Evolutionary conservation across 2,329 filamentous ascomycete species (phyloP).

Genomic region (Pseudogymnoascus sp.): DNA sequence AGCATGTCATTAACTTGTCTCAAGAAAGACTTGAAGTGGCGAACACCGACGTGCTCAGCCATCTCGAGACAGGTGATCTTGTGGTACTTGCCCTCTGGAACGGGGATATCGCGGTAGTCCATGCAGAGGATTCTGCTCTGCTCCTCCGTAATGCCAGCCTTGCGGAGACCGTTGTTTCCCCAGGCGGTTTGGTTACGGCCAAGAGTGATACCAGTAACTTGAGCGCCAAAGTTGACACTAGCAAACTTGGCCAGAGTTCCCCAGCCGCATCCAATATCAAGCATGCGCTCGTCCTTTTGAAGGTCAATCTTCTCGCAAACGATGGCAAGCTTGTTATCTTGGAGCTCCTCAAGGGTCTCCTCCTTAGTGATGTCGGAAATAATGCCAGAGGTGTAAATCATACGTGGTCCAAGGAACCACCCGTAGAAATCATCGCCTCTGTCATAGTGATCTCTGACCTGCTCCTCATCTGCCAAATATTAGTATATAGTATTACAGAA

Average conservation of each 20-base stretch:
- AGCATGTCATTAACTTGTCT: slow-evolving; percentile 91
- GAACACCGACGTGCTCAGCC: slow-evolving; percentile 96
- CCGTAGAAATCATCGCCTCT: slow-evolving; percentile 96
- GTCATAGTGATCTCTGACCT: slow-evolving; percentile 96
- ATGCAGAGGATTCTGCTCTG: slow-evolving; percentile 92
- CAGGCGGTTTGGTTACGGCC: slow-evolving; percentile 94
- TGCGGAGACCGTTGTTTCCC: slow-evolving; percentile 85
- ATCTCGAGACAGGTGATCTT: slow-evolving; percentile 98
- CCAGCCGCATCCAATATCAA: slow-evolving; percentile 98
- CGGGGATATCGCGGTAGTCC: slow-evolving; percentile 92
- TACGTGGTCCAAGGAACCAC: slow-evolving; percentile 96
- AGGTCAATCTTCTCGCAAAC: slow-evolving; percentile 94
- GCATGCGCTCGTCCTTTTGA: slow-evolving; percentile 70
- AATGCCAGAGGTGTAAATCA: slow-evolving; percentile 96
- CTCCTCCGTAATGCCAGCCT: slow-evolving; percentile 71
- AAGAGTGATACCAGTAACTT: slow-evolving; percentile 82
- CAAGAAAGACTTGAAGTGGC: slow-evolving; percentile 74
- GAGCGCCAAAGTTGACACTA: slow-evolving; percentile 80
- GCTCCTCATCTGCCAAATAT: slow-evolving; percentile 71
- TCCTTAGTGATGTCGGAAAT: slow-evolving; percentile 83
- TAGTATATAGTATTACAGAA: neutral
- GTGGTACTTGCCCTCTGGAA: slow-evolving; percentile 71
- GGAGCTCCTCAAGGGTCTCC: slow-evolving; percentile 87
- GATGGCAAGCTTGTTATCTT: slow-evolving; percentile 93
- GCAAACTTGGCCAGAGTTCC: slow-evolving; percentile 92